These are phyloP conservation scores for Moringa oleifera DNA, from an alignment of 345 rosid species.

Conservation along the genomic window DNA sequence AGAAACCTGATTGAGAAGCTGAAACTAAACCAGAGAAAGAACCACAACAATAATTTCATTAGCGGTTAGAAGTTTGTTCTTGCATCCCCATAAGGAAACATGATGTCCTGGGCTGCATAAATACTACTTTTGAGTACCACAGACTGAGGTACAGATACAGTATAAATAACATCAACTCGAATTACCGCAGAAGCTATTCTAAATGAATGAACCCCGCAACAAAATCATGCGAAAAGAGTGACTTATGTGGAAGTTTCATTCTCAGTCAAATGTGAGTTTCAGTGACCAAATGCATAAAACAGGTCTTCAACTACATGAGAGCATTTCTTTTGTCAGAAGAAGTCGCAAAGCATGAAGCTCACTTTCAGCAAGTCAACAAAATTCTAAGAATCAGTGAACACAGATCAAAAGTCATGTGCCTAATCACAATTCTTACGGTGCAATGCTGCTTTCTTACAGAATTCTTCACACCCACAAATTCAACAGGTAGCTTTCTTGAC, in stretches of 20 bases:
- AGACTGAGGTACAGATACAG: no score
- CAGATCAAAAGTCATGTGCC: background rate
- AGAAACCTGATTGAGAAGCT: background rate
- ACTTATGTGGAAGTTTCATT: background rate
- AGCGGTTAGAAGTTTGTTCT: background rate
- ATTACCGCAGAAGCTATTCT: background rate
- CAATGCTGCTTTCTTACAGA: background rate
- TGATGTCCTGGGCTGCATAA: background rate
- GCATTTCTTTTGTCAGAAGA: no score
- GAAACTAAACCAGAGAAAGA: background rate
- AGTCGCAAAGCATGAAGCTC: background rate
- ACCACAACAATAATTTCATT: background rate
- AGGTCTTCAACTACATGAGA: no score
- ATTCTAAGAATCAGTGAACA: background rate
- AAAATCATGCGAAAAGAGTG: background rate
- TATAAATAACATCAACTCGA: background rate
- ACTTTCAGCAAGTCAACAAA: background rate
- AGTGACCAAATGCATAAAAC: no score
- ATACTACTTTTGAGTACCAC: background rate
- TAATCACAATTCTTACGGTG: background rate
- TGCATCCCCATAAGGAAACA: background rate
- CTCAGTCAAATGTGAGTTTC: no score
- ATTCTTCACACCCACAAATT: background rate
- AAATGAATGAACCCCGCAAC: background rate
- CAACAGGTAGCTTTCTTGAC: background rate